These are phyloP conservation scores for Trypanosoma cruzi DNA, from an alignment of 208 protist species.

Conservation along the genomic window DNA sequence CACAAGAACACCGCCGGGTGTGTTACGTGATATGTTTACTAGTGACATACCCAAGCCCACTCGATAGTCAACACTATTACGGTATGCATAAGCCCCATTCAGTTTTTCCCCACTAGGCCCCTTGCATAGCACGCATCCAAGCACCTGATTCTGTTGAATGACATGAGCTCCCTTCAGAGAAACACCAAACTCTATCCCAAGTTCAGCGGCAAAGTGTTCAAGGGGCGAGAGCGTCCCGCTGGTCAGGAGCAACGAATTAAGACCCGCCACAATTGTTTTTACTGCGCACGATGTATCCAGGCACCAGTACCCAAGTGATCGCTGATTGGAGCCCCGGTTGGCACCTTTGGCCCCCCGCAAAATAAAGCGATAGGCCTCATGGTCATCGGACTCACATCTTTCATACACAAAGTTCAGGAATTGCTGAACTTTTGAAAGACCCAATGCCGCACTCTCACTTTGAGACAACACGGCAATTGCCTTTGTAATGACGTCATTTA, in stretches of 20 bases:
- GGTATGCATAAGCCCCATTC: conserved; percentile 84
- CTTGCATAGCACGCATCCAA: conserved; percentile 59
- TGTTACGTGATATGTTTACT: conserved; percentile 86
- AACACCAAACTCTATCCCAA: conserved; percentile 84
- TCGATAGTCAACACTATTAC: conserved; percentile 78
- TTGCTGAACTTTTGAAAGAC: conserved; percentile 69
- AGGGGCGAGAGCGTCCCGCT: conserved; percentile 97
- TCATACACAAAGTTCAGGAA: conserved; percentile 78
- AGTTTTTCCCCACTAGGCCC: conserved; percentile 76
- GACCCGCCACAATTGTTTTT: conserved; percentile 40
- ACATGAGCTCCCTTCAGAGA: conserved; percentile 93
- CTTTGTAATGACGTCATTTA: conserved; percentile 65
- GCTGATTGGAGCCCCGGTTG: conserved; percentile 2
- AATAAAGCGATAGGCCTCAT: conserved; percentile 65
- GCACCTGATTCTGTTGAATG: conserved; percentile 78
- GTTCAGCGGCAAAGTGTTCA: conserved; percentile 92
- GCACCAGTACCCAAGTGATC: conserved; percentile 93
- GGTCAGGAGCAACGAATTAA: conserved; percentile 92
- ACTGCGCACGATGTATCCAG: conserved; percentile 88
- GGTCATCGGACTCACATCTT: conserved; percentile 14
- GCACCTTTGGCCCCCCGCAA: conserved; percentile 36
- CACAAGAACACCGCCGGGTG: conserved; percentile 96
- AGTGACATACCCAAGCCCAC: conserved; percentile 80
- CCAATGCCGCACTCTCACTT: conserved; percentile 57
- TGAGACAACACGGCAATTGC: conserved; percentile 63